A percentile compares a stretch with the other conserved stretches of the same genome.
phyloP scores from a whole-genome alignment of 163 green algal genomes.

The Chlamydomonas reinhardtii region DNA sequence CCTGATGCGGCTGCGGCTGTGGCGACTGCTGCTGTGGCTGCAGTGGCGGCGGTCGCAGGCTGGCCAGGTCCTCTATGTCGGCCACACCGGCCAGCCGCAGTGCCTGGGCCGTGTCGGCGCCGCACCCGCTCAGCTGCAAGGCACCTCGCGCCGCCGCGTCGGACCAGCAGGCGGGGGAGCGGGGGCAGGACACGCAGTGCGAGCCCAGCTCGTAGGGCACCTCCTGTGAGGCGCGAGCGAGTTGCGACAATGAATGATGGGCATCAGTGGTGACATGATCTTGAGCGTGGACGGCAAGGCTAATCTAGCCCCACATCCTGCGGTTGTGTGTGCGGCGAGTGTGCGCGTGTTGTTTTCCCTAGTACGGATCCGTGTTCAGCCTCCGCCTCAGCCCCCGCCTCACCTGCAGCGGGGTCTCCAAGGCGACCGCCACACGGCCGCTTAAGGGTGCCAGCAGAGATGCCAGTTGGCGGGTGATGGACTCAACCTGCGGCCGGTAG shows the following conservation, averaged over 20 bases:
- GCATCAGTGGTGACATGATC: too few species aligned
- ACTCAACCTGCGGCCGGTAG: background rate
- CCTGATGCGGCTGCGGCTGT: background rate
- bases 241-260: too few species aligned
- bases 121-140: constrained; percentile 11
- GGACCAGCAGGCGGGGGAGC: background rate
- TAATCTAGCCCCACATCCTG: too few species aligned
- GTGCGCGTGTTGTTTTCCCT: too few species aligned
- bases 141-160: background rate
- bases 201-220: constrained; percentile 22
- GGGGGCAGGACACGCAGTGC: constrained; percentile 2
- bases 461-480: background rate
- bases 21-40: background rate
- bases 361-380: too few species aligned
- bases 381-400: too few species aligned
- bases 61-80: constrained; percentile 28
- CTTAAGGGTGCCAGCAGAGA: background rate
- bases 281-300: too few species aligned
- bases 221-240: background rate
- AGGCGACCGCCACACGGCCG: background rate
- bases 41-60: background rate
- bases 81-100: background rate
- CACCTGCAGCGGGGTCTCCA: background rate
- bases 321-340: too few species aligned
- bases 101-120: background rate